phyloP scores from a whole-genome alignment of 2,329 filamentous ascomycete species.

The Metarhizium robertsii region DNA sequence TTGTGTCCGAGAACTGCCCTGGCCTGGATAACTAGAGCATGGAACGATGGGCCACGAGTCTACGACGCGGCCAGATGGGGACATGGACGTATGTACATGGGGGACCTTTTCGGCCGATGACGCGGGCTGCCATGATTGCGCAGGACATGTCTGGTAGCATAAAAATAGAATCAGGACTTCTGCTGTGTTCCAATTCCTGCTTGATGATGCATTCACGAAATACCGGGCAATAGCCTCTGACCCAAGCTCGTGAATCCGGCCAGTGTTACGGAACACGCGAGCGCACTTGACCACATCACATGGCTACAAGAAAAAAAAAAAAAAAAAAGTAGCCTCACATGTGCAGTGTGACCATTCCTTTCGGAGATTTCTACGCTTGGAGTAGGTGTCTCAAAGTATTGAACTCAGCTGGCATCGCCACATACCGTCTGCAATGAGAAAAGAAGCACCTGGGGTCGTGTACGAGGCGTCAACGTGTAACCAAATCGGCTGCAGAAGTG shows the following conservation, averaged over 20 bases:
- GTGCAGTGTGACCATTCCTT: neutral
- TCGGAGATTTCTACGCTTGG: neutral
- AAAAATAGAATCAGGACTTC: neutral
- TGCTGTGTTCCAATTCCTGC: neutral
- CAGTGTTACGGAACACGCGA: too few species aligned
- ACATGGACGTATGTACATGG: neutral
- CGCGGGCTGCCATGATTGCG: neutral
- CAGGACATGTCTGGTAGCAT: neutral
- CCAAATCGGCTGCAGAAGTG: too few species aligned
- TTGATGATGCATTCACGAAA: neutral
- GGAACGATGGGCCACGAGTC: neutral
- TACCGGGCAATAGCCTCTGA: neutral
- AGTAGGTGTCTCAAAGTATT: too few species aligned
- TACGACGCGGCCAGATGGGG: neutral
- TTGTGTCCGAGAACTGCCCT: conserved; percentile 42
- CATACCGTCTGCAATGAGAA: too few species aligned
- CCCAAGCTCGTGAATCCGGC: too few species aligned
- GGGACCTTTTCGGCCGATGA: neutral
- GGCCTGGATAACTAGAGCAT: conserved; percentile 34
- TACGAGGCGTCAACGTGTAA: too few species aligned
- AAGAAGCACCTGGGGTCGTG: too few species aligned
- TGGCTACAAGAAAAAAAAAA: too few species aligned
- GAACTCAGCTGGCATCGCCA: too few species aligned
- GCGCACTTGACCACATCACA: too few species aligned
- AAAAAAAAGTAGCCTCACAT: too few species aligned